Conservation (phyloP, 345 rosid genomes). For the Carallia brachiata region DNA sequence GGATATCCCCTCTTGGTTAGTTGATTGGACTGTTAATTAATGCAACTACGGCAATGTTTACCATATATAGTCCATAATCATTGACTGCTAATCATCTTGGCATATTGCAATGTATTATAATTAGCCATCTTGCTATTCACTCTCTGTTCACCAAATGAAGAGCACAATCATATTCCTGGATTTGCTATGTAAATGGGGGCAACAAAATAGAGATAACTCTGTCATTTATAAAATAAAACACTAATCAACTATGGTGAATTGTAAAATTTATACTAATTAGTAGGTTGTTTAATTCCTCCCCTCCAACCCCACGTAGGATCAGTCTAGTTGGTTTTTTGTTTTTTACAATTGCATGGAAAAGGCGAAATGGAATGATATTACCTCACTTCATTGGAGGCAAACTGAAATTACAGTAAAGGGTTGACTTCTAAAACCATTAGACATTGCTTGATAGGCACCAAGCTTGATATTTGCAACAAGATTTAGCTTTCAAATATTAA, state of each 20-base stretch:
- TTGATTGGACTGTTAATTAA: not conserved
- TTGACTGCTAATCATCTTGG: constrained; percentile 10
- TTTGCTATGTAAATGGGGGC: constrained; percentile 31
- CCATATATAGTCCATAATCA: constrained; percentile 19
- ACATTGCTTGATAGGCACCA: no score
- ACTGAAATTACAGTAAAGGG: constrained; percentile 4
- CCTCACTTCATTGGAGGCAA: constrained; percentile 43
- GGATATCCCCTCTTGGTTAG: not conserved
- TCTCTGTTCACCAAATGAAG: constrained; percentile 31
- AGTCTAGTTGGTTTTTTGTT: not conserved
- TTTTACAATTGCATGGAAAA: constrained; percentile 28
- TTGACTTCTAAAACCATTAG: not conserved
- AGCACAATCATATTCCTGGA: constrained; percentile 27
- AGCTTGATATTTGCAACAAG: no score
- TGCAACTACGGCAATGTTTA: constrained; percentile 19
- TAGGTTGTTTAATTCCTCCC: not conserved
- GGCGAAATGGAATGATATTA: constrained; percentile 36
- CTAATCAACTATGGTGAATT: not conserved
- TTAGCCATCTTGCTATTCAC: not conserved
- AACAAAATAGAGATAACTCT: constrained; percentile 5
- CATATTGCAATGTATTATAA: no score
- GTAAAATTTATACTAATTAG: not conserved
- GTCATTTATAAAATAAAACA: not conserved
- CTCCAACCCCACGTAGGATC: not conserved
- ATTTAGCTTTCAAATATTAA: not conserved